Base-by-base conservation (phyloP, 495 filamentous ascomycete species). In the Podospora pseudoanserina region DNA sequence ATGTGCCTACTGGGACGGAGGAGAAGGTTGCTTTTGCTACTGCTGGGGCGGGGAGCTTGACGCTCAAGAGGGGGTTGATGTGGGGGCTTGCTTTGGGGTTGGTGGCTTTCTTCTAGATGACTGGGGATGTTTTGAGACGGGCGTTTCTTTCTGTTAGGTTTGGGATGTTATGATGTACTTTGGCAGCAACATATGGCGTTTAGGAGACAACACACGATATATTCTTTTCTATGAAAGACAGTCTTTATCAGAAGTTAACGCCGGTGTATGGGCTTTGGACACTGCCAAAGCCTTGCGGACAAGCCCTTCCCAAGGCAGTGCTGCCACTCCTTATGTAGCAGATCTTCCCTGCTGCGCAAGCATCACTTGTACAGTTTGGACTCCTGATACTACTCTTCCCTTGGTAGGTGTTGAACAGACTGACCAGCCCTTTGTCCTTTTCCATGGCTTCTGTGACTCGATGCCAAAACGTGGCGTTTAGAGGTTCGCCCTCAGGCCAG, bases 291-390 rank as follows among this genome's bases (percentile, higher is more conserved):
- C 85, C 84, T 67, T 83, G 81, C 9, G 82, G 78, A 74, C 86
- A 88, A 57, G 74, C 67, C 63, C 71, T 75, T 1, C 85, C 86
- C 67, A 88, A 69, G 4, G 83, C 80, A 27, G 75, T 79, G 73
- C 83, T 86, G 0, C 85, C 86, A 76, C 81, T 84, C 7, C 86
- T 74, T 77, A 88, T 88, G 68, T 88, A 88, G 64, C 87, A 89
- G 19, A 89, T 77, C 78, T 87, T 88, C 2, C 86, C 85, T 57
- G 70, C 64, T 20, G 79, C 78, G 70, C 86, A 89, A 16, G 73
- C 82, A 0, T 66, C 71, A 54, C 74, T 86, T 16, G 79, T 82
- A 66, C 87, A 89, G 23, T 80, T 80, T 0, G 85, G 85, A 18
- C 79, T 84, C 71, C 76, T 75, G 3, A 84, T 75, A 60, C 83